Evolutionary conservation across 305 asterid genomes (phyloP).

Genomic region (Fraxinus ornus): DNA sequence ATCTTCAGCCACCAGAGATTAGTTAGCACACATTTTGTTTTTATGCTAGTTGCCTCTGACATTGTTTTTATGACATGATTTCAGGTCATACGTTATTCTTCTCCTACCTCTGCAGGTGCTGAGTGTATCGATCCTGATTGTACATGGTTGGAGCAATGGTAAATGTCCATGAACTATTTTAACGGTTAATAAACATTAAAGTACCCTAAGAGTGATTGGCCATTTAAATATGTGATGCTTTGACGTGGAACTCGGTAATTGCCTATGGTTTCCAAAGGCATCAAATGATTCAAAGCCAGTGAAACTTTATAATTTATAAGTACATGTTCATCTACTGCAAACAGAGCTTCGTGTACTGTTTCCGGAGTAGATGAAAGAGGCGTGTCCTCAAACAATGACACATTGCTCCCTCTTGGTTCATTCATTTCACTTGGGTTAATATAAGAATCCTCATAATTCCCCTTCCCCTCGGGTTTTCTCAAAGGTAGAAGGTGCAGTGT

Average conservation of each 20-base stretch:
- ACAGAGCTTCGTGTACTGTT: background rate
- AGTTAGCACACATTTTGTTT: conserved; percentile 2
- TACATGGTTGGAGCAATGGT: conserved; percentile 99
- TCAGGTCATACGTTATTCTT: conserved; percentile 83
- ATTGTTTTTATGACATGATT: conserved; percentile 27
- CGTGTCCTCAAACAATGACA: background rate
- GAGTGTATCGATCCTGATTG: conserved; percentile 89
- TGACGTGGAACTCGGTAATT: conserved; percentile 8
- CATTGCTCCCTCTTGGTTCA: background rate
- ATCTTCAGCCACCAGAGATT: conserved; percentile 17
- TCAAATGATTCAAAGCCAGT: conserved; percentile 9
- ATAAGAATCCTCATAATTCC: background rate
- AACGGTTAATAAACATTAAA: background rate
- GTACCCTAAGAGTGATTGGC: background rate
- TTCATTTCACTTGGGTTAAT: background rate
- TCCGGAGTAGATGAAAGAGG: background rate
- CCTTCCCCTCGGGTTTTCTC: background rate
- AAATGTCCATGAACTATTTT: conserved; percentile 17
- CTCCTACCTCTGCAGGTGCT: conserved; percentile 92
- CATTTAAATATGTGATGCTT: conserved; percentile 12
- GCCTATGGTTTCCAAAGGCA: background rate
- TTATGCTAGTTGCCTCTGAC: conserved; percentile 31
- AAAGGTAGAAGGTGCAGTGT: background rate
- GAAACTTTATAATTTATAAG: background rate
- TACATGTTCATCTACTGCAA: background rate